Base-by-base conservation (phyloP, 441 rosid genomes). In the Adansonia madagascariensis region DNA sequence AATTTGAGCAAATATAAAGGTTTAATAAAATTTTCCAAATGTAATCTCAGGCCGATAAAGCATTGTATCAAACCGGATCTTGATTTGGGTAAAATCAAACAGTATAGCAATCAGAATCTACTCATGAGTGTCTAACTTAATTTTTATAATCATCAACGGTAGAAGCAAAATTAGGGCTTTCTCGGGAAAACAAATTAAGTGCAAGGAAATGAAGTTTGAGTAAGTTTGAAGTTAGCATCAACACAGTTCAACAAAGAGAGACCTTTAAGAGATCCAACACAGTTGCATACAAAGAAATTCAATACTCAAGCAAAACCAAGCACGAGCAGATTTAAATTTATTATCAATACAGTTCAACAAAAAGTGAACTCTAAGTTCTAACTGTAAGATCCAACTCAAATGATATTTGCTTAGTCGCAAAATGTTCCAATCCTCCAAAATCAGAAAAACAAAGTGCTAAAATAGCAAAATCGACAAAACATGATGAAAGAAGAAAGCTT, bases 161-260 rank as follows among this genome's bases (percentile, higher is more conserved):
- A 52, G 39, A 71, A 53, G n/a, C 31, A 53, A 53, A 55, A 20
- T 4, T n/a, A 55, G n/a, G 8, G 35, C 4, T 8, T 50, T 53
- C 27, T 9, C 9, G 2, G n/a, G 75, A 71, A 49, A 71, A n/a
- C 10, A 53, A 31, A 71, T 31, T 27, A 71, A 71, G 47, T 71
- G 63, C 59, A 55, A 53, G 5, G 59, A 24, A 18, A 56, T 18
- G 31, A 67, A 67, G n/a, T 44, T 18, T 15, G 69, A 35, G 12
- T 39, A 7, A 0, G 39, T 39, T 35, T 1, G 17, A 6, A 39
- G n/a, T 31, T 9, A 22, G n/a, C 15, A 60, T 24, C 64, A 22
- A 2, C 11, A 22, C 41, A 22, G 27, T 20, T 59, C 35, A 35
- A 12, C 35, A 35, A 35, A 63, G 9, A 56, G 35, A 59, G 9